Conservation (phyloP, 768 basidiomycete genomes). For the Boletus sp. region DNA sequence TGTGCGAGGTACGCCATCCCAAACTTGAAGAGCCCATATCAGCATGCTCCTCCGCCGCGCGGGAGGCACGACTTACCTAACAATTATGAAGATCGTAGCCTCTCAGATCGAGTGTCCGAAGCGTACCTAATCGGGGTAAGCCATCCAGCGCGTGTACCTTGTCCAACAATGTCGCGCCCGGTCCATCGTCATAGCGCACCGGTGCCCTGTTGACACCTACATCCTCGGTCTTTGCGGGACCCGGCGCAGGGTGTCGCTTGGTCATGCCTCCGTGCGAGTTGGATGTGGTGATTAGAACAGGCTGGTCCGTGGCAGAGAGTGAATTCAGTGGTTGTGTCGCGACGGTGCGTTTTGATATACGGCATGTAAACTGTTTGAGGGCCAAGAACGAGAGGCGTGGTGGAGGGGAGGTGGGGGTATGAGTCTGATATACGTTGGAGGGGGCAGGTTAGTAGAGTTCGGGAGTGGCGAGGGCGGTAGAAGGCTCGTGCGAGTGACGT, state of each 20-base stretch:
- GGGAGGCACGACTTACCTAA: slow-evolving; percentile 52
- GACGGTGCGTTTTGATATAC: too few species aligned
- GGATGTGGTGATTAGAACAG: too few species aligned
- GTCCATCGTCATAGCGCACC: slow-evolving; percentile 45
- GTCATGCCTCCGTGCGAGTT: slow-evolving; percentile 54
- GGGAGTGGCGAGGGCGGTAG: too few species aligned
- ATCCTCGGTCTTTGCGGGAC: neutral
- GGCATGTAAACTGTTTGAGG: too few species aligned
- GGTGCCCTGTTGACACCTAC: neutral
- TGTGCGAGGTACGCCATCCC: slow-evolving; percentile 92
- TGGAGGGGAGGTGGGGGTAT: slow-evolving; percentile 21
- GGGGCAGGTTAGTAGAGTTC: too few species aligned
- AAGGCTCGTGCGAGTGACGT: too few species aligned
- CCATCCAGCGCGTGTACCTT: slow-evolving; percentile 87
- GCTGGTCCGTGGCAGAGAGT: too few species aligned
- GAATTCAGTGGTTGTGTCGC: too few species aligned
- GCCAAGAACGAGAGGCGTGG: too few species aligned
- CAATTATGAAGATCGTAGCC: slow-evolving; percentile 94
- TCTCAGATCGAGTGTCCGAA: slow-evolving; percentile 87
- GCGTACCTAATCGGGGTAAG: slow-evolving; percentile 77
- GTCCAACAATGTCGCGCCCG: slow-evolving; percentile 76
- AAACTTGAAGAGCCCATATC: slow-evolving; percentile 32
- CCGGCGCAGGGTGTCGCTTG: slow-evolving; percentile 38
- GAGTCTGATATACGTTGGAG: too few species aligned
- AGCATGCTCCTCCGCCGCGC: neutral